Base-by-base conservation (phyloP, 164 flowering plant species). In the Aristolochia californica region DNA sequence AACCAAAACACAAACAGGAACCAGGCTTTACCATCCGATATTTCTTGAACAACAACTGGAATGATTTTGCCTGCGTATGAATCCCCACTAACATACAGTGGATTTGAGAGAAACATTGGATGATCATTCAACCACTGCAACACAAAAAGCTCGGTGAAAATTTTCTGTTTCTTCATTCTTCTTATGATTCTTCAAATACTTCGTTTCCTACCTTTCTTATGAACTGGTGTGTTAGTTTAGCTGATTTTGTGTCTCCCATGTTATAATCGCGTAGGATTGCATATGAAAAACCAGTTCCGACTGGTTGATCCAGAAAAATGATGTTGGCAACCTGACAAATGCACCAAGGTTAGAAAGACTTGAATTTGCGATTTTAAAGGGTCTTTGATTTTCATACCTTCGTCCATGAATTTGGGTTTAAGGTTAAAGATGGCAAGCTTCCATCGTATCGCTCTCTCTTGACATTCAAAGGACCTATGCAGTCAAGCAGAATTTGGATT, bases 261-360 rank as follows among this genome's bases (percentile, higher is more conserved):
- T 11, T 16, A 9, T 50, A 50, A 2, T 50, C 54, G 4, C n/a
- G 23, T 14, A 1, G 22, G 8, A 22, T 62, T 15, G 66, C 50
- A 47, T 66, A 66, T 18, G 70, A 58, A 48, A 70, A 70, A 4
- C 73, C 73, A 23, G 70, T 21, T 22, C 66, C 64, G 7, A 43
- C 69, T 0, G 73, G 73, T 17, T 58, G 18, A 38, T 70, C 70
- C 13, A 66, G 3, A 50, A 61, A 66, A 13, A 70, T 62, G 28
- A 70, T 61, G 44, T 40, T 66, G 8, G 66, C 47, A 12, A 43
- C 52, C 69, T 70, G 54, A 38, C 2, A 28, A 2, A 28, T 7
- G 7, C 30, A 2, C 2, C 30, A 2, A 28, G 30, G 4, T 28
- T 7, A 28, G 7, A 28, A 2, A 28, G 7, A 7, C 2, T 28